Evolutionary conservation across 192 early-diverging fungal genomes (phyloP).

Genomic region (Coemansia sp.): DNA sequence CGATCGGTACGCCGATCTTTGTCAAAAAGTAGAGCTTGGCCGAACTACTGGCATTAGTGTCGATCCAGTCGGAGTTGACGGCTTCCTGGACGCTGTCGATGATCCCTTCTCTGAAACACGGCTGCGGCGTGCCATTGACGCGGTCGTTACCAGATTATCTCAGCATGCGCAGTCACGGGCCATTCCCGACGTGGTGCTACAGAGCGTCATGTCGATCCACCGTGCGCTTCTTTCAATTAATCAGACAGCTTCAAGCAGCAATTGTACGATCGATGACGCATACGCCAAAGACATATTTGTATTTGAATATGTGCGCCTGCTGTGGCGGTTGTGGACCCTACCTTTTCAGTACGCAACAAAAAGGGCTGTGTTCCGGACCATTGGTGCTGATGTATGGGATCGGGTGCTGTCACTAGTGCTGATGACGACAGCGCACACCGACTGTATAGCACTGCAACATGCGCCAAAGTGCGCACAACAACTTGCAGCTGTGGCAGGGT

Average conservation of each 20-base stretch:
- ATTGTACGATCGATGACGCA: neutral
- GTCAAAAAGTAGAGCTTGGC: neutral
- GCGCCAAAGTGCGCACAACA: neutral
- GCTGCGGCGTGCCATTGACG: conserved; percentile 26
- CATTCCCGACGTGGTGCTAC: neutral
- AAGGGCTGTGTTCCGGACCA: conserved; percentile 8
- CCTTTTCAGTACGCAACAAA: conserved; percentile 7
- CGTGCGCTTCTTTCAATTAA: conserved; percentile 4
- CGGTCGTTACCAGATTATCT: conserved; percentile 13
- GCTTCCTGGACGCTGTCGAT: neutral
- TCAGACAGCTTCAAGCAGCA: neutral
- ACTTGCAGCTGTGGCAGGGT: conserved; percentile 12
- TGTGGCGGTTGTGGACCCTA: conserved; percentile 30
- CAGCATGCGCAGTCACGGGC: neutral
- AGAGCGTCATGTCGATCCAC: conserved; percentile 12
- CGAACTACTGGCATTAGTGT: no score
- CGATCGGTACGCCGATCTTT: conserved; percentile 1
- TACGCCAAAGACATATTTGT: neutral
- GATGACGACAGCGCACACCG: neutral
- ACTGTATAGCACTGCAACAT: neutral
- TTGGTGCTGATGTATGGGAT: conserved; percentile 26
- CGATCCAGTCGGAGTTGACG: conserved; percentile 6
- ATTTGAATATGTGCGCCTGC: conserved; percentile 30
- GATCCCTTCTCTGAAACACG: conserved; percentile 22
- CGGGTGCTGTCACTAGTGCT: conserved; percentile 14